Percentiles rank a stretch among this genome's conserved stretches.
Evolutionary conservation across 768 basidiomycete genomes (phyloP).

Genomic region (Kwoniella bestiolae): DNA sequence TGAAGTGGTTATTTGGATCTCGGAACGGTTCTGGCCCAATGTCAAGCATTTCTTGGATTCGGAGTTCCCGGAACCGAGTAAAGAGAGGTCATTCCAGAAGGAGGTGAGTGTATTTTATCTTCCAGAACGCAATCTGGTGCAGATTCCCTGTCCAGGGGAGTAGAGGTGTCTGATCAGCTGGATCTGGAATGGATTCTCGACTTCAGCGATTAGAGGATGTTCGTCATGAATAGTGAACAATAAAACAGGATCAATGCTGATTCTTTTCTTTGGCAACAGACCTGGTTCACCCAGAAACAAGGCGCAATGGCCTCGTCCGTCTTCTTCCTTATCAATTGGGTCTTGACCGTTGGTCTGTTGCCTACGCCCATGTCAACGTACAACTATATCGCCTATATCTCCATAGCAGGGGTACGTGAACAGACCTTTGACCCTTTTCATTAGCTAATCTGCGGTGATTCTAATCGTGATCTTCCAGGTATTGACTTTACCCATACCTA

Average conservation of each 20-base stretch:
- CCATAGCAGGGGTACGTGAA: slow-evolving; percentile 42
- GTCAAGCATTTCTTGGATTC: slow-evolving; percentile 52
- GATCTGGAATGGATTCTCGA: too few relatives aligned
- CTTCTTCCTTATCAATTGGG: slow-evolving; percentile 52
- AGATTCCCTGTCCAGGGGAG: neutral
- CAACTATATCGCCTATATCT: slow-evolving; percentile 40
- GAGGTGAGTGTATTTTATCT: slow-evolving; percentile 40
- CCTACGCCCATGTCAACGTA: slow-evolving; percentile 31
- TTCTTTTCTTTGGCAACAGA: slow-evolving; percentile 19
- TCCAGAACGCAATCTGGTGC: neutral
- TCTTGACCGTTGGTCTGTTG: slow-evolving; percentile 41
- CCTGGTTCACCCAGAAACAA: slow-evolving; percentile 49
- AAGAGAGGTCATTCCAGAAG: slow-evolving; percentile 54
- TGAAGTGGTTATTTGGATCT: slow-evolving; percentile 18
- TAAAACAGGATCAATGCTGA: neutral
- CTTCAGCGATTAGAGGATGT: too few relatives aligned
- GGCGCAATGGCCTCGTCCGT: slow-evolving; percentile 37
- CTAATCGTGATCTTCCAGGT: slow-evolving; percentile 20
- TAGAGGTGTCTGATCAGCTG: neutral
- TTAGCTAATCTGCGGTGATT: neutral
- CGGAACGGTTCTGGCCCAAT: slow-evolving; percentile 47
- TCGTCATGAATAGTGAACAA: too few relatives aligned
- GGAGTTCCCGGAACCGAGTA: slow-evolving; percentile 49
- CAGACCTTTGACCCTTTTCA: neutral
- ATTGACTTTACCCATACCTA: slow-evolving; percentile 46